Conservation (phyloP, 441 rosid genomes). For the Pelargonium myrrhifolium region DNA sequence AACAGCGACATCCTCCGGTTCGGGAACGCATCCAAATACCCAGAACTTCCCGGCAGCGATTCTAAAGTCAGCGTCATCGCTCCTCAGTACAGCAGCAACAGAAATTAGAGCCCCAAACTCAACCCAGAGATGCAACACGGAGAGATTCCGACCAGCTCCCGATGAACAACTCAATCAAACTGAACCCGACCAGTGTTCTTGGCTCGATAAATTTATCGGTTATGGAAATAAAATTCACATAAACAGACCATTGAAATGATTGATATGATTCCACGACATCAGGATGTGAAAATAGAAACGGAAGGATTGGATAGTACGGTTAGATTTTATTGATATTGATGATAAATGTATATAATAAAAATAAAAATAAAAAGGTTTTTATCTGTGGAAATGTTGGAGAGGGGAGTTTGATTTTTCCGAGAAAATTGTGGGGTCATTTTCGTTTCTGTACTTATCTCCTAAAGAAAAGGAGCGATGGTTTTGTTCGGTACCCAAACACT, state of each 20-base stretch:
- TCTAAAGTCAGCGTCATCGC: neutral
- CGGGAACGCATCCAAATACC: slow-evolving; percentile 4
- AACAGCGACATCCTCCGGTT: slow-evolving; percentile 6
- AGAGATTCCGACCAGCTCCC: neutral
- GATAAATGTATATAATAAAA: too few species aligned
- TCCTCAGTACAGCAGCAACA: neutral
- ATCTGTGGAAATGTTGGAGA: too few species aligned
- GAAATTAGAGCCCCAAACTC: neutral
- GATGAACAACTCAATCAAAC: too few species aligned
- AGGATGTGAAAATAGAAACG: neutral
- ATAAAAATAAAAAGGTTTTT: too few species aligned
- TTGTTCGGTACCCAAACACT: too few species aligned
- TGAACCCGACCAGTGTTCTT: too few species aligned
- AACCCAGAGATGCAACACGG: neutral
- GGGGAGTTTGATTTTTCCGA: neutral
- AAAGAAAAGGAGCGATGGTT: too few species aligned
- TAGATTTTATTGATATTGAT: neutral
- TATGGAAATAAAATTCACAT: too few species aligned
- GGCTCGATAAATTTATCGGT: too few species aligned
- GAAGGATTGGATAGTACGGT: neutral
- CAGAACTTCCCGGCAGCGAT: slow-evolving; percentile 6
- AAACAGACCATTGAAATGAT: too few species aligned
- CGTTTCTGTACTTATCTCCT: too few species aligned
- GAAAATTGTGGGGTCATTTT: neutral
- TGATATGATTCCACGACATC: neutral